Conservation (phyloP, 2,329 filamentous ascomycete genomes). For the Ampelomyces quisqualis region DNA sequence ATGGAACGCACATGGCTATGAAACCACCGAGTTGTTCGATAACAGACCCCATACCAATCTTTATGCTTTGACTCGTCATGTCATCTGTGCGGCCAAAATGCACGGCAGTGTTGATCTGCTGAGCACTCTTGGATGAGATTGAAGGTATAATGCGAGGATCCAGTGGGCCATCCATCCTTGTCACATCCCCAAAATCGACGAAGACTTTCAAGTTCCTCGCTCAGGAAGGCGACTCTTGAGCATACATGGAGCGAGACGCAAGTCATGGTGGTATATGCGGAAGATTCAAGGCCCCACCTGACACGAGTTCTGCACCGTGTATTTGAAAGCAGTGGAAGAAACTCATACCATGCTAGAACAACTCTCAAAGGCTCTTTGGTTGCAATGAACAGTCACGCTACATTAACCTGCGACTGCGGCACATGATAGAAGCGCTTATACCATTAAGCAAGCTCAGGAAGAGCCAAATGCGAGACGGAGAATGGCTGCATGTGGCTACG, state of each 20-base stretch:
- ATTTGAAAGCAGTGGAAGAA: too few species aligned
- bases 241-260: too few species aligned
- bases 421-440: background rate
- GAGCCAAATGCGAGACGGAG: background rate
- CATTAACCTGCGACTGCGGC: constrained; percentile 3
- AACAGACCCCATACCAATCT: constrained; percentile 23
- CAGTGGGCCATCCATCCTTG: constrained; percentile 1
- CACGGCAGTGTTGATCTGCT: constrained; percentile 13
- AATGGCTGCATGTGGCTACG: background rate
- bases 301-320: too few species aligned
- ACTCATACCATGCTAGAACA: too few species aligned
- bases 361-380: too few species aligned
- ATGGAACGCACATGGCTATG: constrained; percentile 27
- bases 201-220: background rate
- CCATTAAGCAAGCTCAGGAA: background rate
- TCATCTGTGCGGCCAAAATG: constrained; percentile 17
- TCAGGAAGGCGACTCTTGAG: background rate
- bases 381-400: too few species aligned
- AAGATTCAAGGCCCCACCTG: too few species aligned
- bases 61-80: constrained; percentile 14
- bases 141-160: constrained; percentile 10
- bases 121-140: constrained; percentile 7
- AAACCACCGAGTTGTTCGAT: constrained; percentile 26
- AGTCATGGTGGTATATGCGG: too few species aligned
- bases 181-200: background rate